Percentiles rank a stretch among this genome's conserved stretches.
phyloP scores from a whole-genome alignment of 1,139 yeast genomes.

The Magnusiomyces sp. region DNA sequence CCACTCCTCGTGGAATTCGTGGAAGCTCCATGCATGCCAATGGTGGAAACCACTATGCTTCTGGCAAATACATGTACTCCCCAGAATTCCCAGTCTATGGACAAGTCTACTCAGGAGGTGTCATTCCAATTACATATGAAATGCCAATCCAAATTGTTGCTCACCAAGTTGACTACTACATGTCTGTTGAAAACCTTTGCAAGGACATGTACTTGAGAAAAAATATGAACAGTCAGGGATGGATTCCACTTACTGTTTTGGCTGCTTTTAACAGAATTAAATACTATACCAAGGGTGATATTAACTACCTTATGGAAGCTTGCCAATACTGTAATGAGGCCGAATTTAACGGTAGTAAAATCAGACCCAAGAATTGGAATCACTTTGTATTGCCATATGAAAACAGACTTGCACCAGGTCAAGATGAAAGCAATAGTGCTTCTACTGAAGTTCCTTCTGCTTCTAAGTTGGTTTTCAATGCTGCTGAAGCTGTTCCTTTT shows the following conservation, averaged over 20 bases:
- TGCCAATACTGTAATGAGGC: conserved; percentile 36
- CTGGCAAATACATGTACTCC: conserved; percentile 7
- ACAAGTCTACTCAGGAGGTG: conserved; percentile 3
- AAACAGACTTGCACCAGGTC: conserved; percentile 38
- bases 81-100: conserved; percentile 1
- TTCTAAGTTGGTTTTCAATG: conserved; percentile 29
- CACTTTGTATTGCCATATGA: conserved; percentile 44
- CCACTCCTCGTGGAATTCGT: background rate
- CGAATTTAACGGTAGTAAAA: conserved; percentile 40
- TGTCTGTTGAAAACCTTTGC: conserved; percentile 76
- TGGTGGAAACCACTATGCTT: conserved; percentile 5
- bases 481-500: conserved; percentile 34
- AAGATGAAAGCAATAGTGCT: conserved; percentile 17
- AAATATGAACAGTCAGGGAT: conserved; percentile 72
- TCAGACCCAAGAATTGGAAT: conserved; percentile 40
- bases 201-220: conserved; percentile 72
- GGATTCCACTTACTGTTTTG: conserved; percentile 54
- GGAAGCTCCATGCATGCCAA: conserved; percentile 3
- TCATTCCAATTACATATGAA: conserved; percentile 16
- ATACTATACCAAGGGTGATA: conserved; percentile 46
- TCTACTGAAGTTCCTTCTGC: conserved; percentile 8
- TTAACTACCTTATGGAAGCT: conserved; percentile 40
- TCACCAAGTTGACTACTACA: conserved; percentile 76
- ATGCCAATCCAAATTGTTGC: conserved; percentile 27
- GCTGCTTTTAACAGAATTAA: conserved; percentile 69